Evolutionary conservation across 163 green algal species (phyloP).

Genomic region (Prototheca cutis): DNA sequence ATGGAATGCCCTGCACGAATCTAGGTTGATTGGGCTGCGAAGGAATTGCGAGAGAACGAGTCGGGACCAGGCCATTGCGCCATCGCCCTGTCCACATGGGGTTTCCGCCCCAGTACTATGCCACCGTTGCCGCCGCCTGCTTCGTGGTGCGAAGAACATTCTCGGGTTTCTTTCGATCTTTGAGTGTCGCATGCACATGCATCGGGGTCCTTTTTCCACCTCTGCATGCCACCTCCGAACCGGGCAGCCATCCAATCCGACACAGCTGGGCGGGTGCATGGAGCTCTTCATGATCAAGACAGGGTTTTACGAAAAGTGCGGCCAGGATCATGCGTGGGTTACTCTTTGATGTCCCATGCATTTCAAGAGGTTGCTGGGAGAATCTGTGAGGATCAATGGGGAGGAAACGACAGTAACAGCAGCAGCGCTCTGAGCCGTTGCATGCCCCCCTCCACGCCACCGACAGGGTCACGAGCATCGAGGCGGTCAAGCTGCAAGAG

Average conservation of each 20-base stretch:
- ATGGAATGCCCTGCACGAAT: not conserved
- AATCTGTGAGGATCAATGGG: too few species aligned
- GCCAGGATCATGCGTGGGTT: not conserved
- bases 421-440: too few species aligned
- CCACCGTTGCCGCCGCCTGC: conserved; percentile 24
- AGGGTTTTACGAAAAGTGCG: conserved; percentile 83
- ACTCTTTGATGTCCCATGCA: not conserved
- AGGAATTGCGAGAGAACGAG: not conserved
- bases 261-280: conserved; percentile 68
- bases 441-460: not conserved
- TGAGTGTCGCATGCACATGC: too few species aligned
- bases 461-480: conserved; percentile 53
- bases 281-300: conserved; percentile 93
- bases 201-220: too few species aligned
- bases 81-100: too few species aligned
- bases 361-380: too few species aligned
- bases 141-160: conserved; percentile 31
- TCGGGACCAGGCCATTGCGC: too few species aligned
- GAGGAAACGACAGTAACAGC: too few species aligned
- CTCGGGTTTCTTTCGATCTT: too few species aligned
- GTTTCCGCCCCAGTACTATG: conserved; percentile 30
- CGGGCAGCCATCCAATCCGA: too few species aligned
- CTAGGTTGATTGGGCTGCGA: too few species aligned
- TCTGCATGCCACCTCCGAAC: too few species aligned
- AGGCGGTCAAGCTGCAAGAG: conserved; percentile 55